These are phyloP conservation scores for Curvularia sp. DNA, from an alignment of 2,329 filamentous ascomycete genomes.

Conservation along the genomic window DNA sequence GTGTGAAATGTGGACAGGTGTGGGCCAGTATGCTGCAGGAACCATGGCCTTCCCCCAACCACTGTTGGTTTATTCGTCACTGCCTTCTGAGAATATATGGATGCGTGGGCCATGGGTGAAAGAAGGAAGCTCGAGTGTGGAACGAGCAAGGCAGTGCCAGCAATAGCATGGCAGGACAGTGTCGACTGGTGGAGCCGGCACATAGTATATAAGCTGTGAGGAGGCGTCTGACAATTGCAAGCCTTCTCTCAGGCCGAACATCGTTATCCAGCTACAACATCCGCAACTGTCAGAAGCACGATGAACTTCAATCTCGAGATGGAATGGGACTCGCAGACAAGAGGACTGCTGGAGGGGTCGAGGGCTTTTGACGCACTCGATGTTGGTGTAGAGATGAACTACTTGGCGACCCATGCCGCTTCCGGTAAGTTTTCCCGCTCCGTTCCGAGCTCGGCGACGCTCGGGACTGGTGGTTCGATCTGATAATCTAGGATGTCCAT, in stretches of 20 bases:
- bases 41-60: background rate
- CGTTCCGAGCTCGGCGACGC: constrained; percentile 31
- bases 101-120: background rate
- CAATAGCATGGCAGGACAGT: background rate
- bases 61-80: background rate
- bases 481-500: constrained; percentile 35
- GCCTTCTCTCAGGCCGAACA: background rate
- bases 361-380: background rate
- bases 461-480: constrained; percentile 32
- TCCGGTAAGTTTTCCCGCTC: constrained; percentile 12
- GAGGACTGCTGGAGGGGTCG: background rate
- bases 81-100: background rate
- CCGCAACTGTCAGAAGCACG: background rate
- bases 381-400: background rate
- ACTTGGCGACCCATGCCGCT: no score
- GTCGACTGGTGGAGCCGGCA: background rate
- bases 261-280: background rate
- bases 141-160: background rate
- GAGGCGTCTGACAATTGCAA: background rate
- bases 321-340: no score
- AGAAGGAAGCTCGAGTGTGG: background rate
- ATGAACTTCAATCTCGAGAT: background rate
- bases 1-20: background rate
- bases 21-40: background rate
- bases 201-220: background rate